Conservation (phyloP, 768 basidiomycete genomes). For the Leccinum aurantiacum region DNA sequence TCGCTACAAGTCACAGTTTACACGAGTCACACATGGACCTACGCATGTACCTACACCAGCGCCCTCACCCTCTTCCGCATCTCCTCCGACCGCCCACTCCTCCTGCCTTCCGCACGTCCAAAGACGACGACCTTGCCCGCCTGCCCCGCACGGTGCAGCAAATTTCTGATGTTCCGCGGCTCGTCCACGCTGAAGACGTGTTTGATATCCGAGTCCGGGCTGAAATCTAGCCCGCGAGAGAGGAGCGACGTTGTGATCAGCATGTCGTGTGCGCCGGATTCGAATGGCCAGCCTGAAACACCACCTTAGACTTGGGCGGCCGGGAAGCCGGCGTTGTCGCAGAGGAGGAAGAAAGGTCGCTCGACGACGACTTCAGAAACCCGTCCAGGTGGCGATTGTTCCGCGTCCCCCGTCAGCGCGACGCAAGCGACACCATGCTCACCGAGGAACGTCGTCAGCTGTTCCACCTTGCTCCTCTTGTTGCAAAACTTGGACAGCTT, state of each 20-base stretch:
- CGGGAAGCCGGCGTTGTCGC: too few species aligned
- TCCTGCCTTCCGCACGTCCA: conserved; percentile 66
- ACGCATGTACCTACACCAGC: conserved; percentile 14
- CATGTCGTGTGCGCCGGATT: conserved; percentile 44
- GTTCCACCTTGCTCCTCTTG: too few species aligned
- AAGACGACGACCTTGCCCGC: conserved; percentile 67
- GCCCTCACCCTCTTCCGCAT: conserved; percentile 52
- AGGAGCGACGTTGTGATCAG: conserved; percentile 89
- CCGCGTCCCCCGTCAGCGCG: too few species aligned
- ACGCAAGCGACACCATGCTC: too few species aligned
- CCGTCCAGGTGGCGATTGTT: too few species aligned
- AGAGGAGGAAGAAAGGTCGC: too few species aligned
- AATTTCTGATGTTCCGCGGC: conserved; percentile 88
- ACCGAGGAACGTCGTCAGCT: too few species aligned
- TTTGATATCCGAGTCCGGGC: conserved; percentile 53
- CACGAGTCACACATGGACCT: too few species aligned
- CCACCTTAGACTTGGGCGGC: too few species aligned
- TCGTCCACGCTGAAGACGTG: conserved; percentile 88
- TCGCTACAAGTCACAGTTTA: too few species aligned
- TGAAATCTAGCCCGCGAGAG: conserved; percentile 88
- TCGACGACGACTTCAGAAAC: too few species aligned
- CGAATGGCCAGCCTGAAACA: conserved; percentile 3
- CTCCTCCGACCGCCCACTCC: conserved; percentile 51
- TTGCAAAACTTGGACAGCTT: too few species aligned
- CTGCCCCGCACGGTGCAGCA: conserved; percentile 85